Conservation (phyloP, 257 asterid genomes). For the Solanum pennellii region DNA sequence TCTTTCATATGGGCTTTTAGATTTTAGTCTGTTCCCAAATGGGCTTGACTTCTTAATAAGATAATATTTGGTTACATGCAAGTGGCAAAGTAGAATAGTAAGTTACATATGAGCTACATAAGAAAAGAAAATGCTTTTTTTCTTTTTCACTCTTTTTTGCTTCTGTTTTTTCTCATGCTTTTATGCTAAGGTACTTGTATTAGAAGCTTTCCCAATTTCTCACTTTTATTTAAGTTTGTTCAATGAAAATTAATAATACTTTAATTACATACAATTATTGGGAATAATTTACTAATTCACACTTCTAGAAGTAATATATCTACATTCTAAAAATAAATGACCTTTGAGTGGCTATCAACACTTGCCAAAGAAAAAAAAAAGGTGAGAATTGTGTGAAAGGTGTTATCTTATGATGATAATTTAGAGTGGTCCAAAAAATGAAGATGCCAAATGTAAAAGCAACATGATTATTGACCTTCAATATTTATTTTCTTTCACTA, state of each 20-base stretch:
- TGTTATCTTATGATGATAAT: neutral
- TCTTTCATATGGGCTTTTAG: neutral
- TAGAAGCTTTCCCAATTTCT: neutral
- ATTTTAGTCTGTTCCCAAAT: neutral
- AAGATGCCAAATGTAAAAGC: neutral
- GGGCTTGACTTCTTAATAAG: too few relatives aligned
- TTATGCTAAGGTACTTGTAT: neutral
- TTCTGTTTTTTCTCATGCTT: neutral
- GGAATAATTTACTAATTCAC: neutral
- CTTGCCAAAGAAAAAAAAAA: neutral
- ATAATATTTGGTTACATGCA: too few relatives aligned
- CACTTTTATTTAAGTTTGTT: neutral
- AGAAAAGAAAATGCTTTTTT: neutral
- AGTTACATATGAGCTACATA: neutral
- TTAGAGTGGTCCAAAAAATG: neutral
- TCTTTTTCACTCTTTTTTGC: neutral
- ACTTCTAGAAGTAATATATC: neutral
- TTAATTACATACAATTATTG: neutral
- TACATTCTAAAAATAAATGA: neutral
- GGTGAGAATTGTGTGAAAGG: neutral
- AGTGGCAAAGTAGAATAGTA: neutral
- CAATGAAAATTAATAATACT: neutral
- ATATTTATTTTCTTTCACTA: neutral
- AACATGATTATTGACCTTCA: neutral
- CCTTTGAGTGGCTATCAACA: neutral